A percentile compares a stretch with the other conserved stretches of the same genome.
These are phyloP conservation scores for Ophiocordyceps polyrhachis-furcata DNA, from an alignment of 2,329 filamentous ascomycete species.

Conservation along the genomic window DNA sequence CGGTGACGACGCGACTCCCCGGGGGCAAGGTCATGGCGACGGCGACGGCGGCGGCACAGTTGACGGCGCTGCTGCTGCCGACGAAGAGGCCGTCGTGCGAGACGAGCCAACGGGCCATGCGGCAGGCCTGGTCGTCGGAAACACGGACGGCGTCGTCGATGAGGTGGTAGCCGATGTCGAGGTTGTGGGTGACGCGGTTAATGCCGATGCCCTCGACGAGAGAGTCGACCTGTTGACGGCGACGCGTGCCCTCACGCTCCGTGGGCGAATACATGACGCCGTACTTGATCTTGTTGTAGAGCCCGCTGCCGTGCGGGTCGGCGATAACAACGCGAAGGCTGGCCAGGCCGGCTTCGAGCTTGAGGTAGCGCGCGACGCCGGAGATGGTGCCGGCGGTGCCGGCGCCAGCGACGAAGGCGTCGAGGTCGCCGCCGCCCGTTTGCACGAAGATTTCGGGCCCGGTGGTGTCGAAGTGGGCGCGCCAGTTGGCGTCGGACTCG, in stretches of 20 bases:
- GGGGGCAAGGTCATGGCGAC: slow-evolving; percentile 43
- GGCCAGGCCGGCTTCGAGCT: slow-evolving; percentile 42
- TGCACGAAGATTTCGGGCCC: slow-evolving; percentile 81
- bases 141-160: slow-evolving; percentile 84
- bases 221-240: slow-evolving; percentile 81
- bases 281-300: slow-evolving; percentile 81
- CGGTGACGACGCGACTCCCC: slow-evolving; percentile 54
- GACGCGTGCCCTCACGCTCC: slow-evolving; percentile 76
- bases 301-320: slow-evolving; percentile 82
- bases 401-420: slow-evolving; percentile 84
- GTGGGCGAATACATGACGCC: slow-evolving; percentile 90
- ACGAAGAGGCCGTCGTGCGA: slow-evolving; percentile 91
- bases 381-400: slow-evolving; percentile 89
- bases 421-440: slow-evolving; percentile 46
- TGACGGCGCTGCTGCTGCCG: slow-evolving; percentile 91
- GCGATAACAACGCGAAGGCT: slow-evolving; percentile 59
- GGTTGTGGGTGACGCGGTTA: slow-evolving; percentile 85
- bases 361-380: slow-evolving; percentile 69
- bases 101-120: slow-evolving; percentile 92
- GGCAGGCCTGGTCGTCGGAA: slow-evolving; percentile 70
- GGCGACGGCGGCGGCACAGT: slow-evolving; percentile 65
- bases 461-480: slow-evolving; percentile 63
- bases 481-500: slow-evolving; percentile 76
- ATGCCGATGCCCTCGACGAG: slow-evolving; percentile 94
- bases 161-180: slow-evolving; percentile 68